Percentiles rank a stretch among this genome's conserved stretches.
Conservation (phyloP, 768 basidiomycete genomes). For the Sporobolomyces roseus region DNA sequence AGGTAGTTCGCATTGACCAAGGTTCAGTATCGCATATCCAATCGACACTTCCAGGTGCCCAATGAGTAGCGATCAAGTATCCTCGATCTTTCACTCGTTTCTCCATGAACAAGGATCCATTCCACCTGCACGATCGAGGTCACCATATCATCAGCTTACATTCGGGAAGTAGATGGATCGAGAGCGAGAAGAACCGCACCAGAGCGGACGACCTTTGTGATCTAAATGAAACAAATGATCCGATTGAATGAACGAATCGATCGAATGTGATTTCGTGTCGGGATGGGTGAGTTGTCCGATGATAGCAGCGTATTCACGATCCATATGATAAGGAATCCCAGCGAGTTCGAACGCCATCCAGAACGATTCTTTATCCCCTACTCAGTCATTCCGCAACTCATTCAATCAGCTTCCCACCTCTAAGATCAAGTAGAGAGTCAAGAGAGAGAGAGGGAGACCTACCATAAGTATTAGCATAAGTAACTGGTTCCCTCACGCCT, state of each 20-base stretch:
- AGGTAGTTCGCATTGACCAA: constrained; percentile 34
- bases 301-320: constrained; percentile 28
- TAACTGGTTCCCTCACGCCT: constrained; percentile 34
- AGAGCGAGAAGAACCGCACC: too few relatives aligned
- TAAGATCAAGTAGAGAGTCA: neutral
- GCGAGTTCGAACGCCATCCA: constrained; percentile 40
- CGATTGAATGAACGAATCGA: constrained; percentile 37
- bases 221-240: constrained; percentile 39
- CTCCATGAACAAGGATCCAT: constrained; percentile 28
- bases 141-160: too few relatives aligned
- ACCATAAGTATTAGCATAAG: constrained; percentile 41
- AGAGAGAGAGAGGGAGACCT: neutral
- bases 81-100: constrained; percentile 36
- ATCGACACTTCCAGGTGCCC: constrained; percentile 26
- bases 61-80: constrained; percentile 38
- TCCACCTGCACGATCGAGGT: too few relatives aligned
- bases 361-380: constrained; percentile 41
- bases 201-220: constrained; percentile 11
- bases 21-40: constrained; percentile 40
- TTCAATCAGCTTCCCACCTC: too few relatives aligned
- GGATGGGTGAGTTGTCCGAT: constrained; percentile 41
- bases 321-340: constrained; percentile 28
- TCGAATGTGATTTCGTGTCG: constrained; percentile 32
- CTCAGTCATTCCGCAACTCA: too few relatives aligned
- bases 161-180: too few relatives aligned